Conservation (phyloP, 1,139 yeast genomes). For the Groenewaldozyma sp. region DNA sequence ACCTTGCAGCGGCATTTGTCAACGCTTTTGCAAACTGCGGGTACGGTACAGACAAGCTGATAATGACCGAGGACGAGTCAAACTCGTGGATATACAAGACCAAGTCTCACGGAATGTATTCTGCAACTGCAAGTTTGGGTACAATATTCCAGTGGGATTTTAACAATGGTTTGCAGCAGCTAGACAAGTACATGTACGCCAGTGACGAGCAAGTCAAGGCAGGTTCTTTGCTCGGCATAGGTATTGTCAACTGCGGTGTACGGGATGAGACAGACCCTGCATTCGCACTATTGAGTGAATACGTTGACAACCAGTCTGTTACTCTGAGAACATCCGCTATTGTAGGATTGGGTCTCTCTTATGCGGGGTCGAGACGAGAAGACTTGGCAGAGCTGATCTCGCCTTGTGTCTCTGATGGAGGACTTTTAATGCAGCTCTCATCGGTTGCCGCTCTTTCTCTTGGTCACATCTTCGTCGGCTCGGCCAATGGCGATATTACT, state of each 20-base stretch:
- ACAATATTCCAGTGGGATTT: conserved; percentile 87
- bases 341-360: conserved; percentile 87
- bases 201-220: conserved; percentile 84
- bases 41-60: conserved; percentile 73
- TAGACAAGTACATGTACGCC: conserved; percentile 84
- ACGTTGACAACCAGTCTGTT: conserved; percentile 46
- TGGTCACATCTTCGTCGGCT: conserved; percentile 93
- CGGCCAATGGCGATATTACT: conserved; percentile 90
- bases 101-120: conserved; percentile 86
- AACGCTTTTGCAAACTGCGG: conserved; percentile 90
- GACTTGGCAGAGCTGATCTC: conserved; percentile 68
- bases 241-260: conserved; percentile 87
- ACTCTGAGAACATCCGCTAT: conserved; percentile 72
- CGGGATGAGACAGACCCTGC: conserved; percentile 97
- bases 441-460: conserved; percentile 84
- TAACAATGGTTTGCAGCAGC: conserved; percentile 77
- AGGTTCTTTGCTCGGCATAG: conserved; percentile 94
- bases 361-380: conserved; percentile 87
- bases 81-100: conserved; percentile 87
- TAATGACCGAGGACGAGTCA: conserved; percentile 54
- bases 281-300: conserved; percentile 69
- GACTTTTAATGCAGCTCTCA: conserved; percentile 65
- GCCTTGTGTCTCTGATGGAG: conserved; percentile 82
- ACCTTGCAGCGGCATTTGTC: conserved; percentile 90
- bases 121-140: conserved; percentile 90